Evolutionary conservation across 441 rosid species (phyloP).

Genomic region (Omphalea diandra): DNA sequence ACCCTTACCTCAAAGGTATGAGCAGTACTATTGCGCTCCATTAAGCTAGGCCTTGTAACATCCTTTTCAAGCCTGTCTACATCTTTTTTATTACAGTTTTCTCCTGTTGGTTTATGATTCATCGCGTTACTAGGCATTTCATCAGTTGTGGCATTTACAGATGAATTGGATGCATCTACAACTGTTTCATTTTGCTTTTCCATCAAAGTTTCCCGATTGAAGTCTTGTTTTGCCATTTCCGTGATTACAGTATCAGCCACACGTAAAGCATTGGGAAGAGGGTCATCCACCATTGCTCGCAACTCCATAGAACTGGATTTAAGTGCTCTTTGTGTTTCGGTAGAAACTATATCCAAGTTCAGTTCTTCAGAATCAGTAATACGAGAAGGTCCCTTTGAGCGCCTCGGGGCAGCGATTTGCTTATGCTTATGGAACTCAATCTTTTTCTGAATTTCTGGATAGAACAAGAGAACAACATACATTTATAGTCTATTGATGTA

Average conservation of each 20-base stretch:
- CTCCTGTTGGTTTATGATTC: slow-evolving; percentile 10
- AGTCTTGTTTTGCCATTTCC: slow-evolving; percentile 2
- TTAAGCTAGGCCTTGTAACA: slow-evolving; percentile 30
- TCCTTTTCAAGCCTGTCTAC: neutral
- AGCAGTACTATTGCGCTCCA: slow-evolving; percentile 45
- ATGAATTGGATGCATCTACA: slow-evolving; percentile 13
- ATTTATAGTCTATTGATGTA: no score
- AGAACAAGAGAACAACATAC: neutral
- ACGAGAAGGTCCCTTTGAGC: slow-evolving; percentile 21
- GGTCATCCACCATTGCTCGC: slow-evolving; percentile 37
- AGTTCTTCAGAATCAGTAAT: slow-evolving; percentile 28
- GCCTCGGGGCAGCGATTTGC: slow-evolving; percentile 11
- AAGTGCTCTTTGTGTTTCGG: slow-evolving; percentile 32
- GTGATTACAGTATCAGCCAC: slow-evolving; percentile 28
- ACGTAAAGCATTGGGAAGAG: slow-evolving; percentile 41
- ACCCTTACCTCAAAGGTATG: slow-evolving; percentile 37
- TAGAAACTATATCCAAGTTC: neutral
- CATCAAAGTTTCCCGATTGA: slow-evolving; percentile 10
- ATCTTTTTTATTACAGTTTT: slow-evolving; percentile 7
- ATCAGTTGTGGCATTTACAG: neutral
- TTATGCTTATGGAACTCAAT: slow-evolving; percentile 7
- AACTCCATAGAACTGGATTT: slow-evolving; percentile 39
- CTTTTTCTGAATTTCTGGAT: slow-evolving; percentile 27
- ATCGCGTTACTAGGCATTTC: slow-evolving; percentile 9
- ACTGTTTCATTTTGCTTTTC: neutral